These are phyloP conservation scores for Candolleomyces eurysporus DNA, from an alignment of 768 basidiomycete genomes.

Conservation along the genomic window DNA sequence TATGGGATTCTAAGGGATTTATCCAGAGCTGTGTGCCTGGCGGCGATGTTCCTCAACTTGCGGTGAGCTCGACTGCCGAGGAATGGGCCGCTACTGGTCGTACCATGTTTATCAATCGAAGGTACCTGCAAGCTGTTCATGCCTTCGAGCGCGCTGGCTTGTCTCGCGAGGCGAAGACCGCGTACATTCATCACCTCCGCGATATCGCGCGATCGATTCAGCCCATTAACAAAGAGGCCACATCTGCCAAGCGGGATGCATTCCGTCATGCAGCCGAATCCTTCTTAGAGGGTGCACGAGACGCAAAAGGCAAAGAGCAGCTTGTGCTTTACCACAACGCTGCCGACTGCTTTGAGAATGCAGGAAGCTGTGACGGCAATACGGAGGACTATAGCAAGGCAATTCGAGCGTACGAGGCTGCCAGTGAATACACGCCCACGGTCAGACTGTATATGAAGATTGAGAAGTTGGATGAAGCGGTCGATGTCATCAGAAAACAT, in stretches of 20 bases:
- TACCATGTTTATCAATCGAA: conserved; percentile 36
- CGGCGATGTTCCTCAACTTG: conserved; percentile 51
- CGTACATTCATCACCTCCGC: conserved; percentile 53
- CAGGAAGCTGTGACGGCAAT: neutral
- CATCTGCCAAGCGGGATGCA: conserved; percentile 16
- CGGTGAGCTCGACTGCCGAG: conserved; percentile 47
- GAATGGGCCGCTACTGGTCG: conserved; percentile 37
- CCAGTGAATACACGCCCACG: neutral
- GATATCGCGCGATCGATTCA: conserved; percentile 43
- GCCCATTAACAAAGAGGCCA: conserved; percentile 17
- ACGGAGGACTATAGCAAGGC: conserved; percentile 29
- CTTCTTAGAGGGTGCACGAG: conserved; percentile 1
- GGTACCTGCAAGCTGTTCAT: conserved; percentile 50
- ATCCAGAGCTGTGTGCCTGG: conserved; percentile 50
- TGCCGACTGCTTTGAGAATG: neutral
- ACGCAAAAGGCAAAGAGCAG: neutral
- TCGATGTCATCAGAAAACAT: conserved; percentile 41
- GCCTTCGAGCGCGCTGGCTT: conserved; percentile 1
- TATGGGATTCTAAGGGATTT: conserved; percentile 48
- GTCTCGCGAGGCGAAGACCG: conserved; percentile 39
- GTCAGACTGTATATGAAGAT: conserved; percentile 38
- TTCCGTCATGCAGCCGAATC: conserved; percentile 21
- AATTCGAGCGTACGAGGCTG: conserved; percentile 14
- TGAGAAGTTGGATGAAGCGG: conserved; percentile 52
- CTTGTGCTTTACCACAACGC: conserved; percentile 3